Evolutionary conservation across 345 rosid genomes (phyloP), one percentile per base, ranked within the genome.

Genomic region (Rhodamnia rubescens): DNA sequence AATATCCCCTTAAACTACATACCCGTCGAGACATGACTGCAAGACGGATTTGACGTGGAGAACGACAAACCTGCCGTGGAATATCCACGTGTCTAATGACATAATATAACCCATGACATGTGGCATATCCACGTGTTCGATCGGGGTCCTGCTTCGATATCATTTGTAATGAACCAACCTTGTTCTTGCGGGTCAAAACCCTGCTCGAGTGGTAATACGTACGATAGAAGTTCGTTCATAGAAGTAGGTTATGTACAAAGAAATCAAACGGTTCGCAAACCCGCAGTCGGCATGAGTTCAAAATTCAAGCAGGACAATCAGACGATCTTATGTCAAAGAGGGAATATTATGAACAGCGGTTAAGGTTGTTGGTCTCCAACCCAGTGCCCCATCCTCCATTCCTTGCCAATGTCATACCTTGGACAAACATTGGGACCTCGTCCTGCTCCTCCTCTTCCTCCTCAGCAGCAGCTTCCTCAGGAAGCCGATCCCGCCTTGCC

Each of bases 381-480:
- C 61, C 27, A 16, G 51, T 20, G 85, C 54, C 59, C 59, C 80
- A 55, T 16, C 52, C 59, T 52, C 52, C 61, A 15, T 36, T 32
- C 56, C 4, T 53, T 78, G 42, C 64, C 57, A 42, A 58, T 40
- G 80, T 89, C 86, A 88, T 84, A 85, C 86, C 85, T 83, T 86
- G 3, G 42, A 87, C 57, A 87, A 80, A 50, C 88, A 51, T 57
- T 44, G 88, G 83, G 88, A 89, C 90, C 88, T 93, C 90, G 91
- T 93, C 90, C 84, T 88, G 74, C 87, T 86, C 85, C 93, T 94
- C 87, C 90, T 93, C 91, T 90, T 95, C 92, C 89, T 94, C 91
- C 96, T 90, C 89, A 93, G 89, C 82, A 96, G 87, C 83, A 96
- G 88, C 90, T 89, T 94, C 91, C 93, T 88, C 22, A 94, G 85